Evolutionary conservation across 179 eudicot genomes (phyloP), one percentile per base, ranked within the genome.

Genomic region (Silene coronaria): DNA sequence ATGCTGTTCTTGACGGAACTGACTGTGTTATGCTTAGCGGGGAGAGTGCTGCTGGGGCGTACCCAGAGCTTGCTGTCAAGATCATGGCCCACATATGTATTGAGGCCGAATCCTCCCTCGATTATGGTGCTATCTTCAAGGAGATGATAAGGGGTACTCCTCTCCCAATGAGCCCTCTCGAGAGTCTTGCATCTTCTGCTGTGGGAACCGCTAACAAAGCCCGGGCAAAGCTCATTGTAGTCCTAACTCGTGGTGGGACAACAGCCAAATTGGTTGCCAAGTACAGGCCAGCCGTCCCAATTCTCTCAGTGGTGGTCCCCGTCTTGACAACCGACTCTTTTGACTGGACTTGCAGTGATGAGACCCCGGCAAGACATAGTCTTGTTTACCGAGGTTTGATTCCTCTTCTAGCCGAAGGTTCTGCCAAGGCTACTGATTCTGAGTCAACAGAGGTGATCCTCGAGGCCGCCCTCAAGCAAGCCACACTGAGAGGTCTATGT

Each of bases 141-240:
- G 84, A 79, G 79, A 85, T 85, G 84, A 80, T 83, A 3, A 78
- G 62, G 73, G 86, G 82, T 19, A 79, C 88, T 34, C 88, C 88
- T n/a, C 78, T 83, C 11, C 88, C 88, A 13, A 85, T 85, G 88
- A 85, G 88, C 61, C 88, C 88, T 2, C 69, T 85, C 42, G 88
- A 85, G 86, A 80, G 84, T 53, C 84, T 85, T 21, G 88, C 88
- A 8, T 85, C 86, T 38, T 83, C 86, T 1, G 88, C 88, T 24
- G 88, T 85, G 3, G 75, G 86, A 8, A 85, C 82, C 1, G 88
- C 88, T 53, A 80, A 83, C 34, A 83, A 81, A 72, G 86, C 86
- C 14, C 57, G 79, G 58, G 88, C 88, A 0, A 81, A 78, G 76
- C 86, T 85, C 59, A 83, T 85, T 17, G 80, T 85, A 22, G 88